phyloP scores from a whole-genome alignment of 352 stramenopile genomes.

The Pythium periplocum region DNA sequence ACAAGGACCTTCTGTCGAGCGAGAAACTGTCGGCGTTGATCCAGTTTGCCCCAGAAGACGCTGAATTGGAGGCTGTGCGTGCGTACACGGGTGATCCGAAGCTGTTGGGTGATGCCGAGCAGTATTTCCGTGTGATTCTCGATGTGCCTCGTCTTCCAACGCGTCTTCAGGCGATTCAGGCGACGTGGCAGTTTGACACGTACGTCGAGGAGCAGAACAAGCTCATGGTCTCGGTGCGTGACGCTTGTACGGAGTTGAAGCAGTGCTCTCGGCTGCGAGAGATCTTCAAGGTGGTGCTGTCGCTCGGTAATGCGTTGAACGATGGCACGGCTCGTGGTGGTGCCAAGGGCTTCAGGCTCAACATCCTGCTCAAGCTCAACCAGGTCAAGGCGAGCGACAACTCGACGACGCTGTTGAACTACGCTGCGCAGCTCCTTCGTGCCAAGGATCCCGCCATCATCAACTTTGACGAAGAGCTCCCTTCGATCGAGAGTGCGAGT shows the following conservation, averaged over 20 bases:
- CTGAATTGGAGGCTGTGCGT: conserved; percentile 60
- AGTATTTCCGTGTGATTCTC: conserved; percentile 76
- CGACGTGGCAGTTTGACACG: conserved; percentile 80
- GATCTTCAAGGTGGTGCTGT: conserved; percentile 81
- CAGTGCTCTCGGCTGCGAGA: conserved; percentile 83
- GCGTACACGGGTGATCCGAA: conserved; percentile 65
- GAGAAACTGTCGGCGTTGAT: conserved; percentile 70
- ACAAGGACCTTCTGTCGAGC: conserved; percentile 70
- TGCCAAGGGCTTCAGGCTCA: conserved; percentile 85
- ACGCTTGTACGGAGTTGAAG: conserved; percentile 88
- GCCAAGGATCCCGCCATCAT: conserved; percentile 62
- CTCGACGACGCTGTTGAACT: conserved; percentile 79
- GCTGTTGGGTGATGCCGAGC: conserved; percentile 70
- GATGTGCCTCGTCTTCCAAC: conserved; percentile 53
- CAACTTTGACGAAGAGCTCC: conserved; percentile 68
- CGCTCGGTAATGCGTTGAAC: conserved; percentile 89
- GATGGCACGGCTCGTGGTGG: conserved; percentile 77
- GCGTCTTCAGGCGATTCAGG: conserved; percentile 71
- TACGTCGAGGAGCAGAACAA: conserved; percentile 75
- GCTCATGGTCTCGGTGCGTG: conserved; percentile 77
- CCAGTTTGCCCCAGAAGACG: conserved; percentile 72
- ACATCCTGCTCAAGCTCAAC: conserved; percentile 84
- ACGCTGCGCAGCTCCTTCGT: conserved; percentile 64
- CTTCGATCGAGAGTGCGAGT: conserved; percentile 70
- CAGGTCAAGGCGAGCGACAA: conserved; percentile 83